phyloP scores from a whole-genome alignment of 2,329 filamentous ascomycete genomes.

The Moelleriella libera region DNA sequence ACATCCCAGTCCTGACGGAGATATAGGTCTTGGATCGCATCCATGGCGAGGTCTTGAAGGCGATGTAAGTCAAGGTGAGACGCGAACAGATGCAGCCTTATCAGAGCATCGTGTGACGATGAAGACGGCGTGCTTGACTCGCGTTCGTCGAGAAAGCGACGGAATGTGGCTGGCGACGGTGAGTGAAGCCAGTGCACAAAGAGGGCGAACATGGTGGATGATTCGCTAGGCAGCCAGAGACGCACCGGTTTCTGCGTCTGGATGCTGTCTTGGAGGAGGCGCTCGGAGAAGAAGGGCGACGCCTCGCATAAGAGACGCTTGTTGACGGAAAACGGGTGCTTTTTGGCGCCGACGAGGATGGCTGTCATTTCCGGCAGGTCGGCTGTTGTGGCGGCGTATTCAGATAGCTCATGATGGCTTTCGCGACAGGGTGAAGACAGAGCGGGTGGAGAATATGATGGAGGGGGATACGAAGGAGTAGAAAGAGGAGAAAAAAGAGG shows the following conservation, averaged over 20 bases:
- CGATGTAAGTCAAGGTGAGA: constrained; percentile 31
- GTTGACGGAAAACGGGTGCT: constrained; percentile 27
- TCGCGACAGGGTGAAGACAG: no score
- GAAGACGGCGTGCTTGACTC: constrained; percentile 16
- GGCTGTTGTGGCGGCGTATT: not conserved
- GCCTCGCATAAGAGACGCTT: constrained; percentile 29
- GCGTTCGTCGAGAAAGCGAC: constrained; percentile 25
- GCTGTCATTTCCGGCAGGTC: constrained; percentile 12
- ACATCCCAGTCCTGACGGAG: constrained; percentile 45
- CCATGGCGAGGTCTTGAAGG: constrained; percentile 43
- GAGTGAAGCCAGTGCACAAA: constrained; percentile 39
- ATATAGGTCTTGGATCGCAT: constrained; percentile 44
- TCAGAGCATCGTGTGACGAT: constrained; percentile 39
- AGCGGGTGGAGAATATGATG: no score
- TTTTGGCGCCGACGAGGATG: constrained; percentile 27
- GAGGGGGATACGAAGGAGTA: no score
- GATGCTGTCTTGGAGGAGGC: constrained; percentile 20
- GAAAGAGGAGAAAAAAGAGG: no score
- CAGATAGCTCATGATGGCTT: no score
- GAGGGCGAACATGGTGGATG: constrained; percentile 36
- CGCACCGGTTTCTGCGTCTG: constrained; percentile 12
- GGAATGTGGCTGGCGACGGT: constrained; percentile 25
- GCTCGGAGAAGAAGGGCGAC: constrained; percentile 33
- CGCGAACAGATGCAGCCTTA: constrained; percentile 43
- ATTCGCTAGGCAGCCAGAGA: constrained; percentile 30